Evolutionary conservation across 1,139 yeast species (phyloP), one percentile per base, ranked within the genome.

Genomic region (Protomyces inouyei): DNA sequence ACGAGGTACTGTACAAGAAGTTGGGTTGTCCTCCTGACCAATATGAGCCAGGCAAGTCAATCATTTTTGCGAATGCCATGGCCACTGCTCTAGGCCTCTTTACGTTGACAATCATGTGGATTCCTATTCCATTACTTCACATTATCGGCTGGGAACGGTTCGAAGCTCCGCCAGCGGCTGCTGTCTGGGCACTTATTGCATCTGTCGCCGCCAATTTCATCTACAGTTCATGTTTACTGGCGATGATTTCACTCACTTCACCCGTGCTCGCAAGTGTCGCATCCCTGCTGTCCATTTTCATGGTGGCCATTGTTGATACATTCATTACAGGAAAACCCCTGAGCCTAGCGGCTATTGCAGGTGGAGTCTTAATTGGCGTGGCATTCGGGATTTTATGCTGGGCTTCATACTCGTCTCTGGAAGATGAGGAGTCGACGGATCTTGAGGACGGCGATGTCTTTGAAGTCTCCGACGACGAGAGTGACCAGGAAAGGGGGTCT

Each of bases 181-280:
- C 69, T 1, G 72, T 80, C 10, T 81, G 85, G 83, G 67, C 75
- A 1, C 79, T 79, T 60, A 78, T 84, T 38, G 54, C 76, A 0
- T 76, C 80, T 1, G 78, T 87, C 0, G 68, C 83, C 0, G 80
- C 87, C 21, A 90, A 90, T 73, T 78, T 88, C 69, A 70, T 82
- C 0, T 90, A 88, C 73, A 85, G 90, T 55, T 87, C 88, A 2
- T 79, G 87, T 52, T 88, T 90, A 71, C 79, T 90, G 68, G 82
- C 91, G 1, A 78, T 90, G 69, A 88, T 89, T 87, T 86, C 96
- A 0, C 80, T 90, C 66, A 90, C 96, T 0, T 85, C 88, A 16
- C 96, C 97, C 0, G 96, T 90, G 1, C 79, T 90, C 61, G 87
- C 95, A 1, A 85, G 93, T 0, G 96, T 90, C 10, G 86, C 93